These are phyloP conservation scores for Santalum album DNA, from an alignment of 164 flowering plant species.

Conservation along the genomic window DNA sequence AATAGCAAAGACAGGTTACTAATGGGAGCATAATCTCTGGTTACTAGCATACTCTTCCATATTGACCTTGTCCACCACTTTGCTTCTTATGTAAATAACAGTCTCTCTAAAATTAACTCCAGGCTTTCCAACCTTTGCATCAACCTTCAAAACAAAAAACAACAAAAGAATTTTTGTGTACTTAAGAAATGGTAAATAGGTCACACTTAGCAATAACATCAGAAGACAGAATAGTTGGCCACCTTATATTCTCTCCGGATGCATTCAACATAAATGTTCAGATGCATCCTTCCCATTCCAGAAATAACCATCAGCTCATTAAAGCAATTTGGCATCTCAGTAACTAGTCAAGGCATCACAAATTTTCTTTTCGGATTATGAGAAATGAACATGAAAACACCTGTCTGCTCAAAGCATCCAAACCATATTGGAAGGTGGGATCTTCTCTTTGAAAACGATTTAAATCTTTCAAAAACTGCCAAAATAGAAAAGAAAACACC, in stretches of 20 bases:
- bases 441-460: slow-evolving; percentile 98
- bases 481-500: slow-evolving; percentile 9
- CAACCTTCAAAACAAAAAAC: slow-evolving; percentile 48
- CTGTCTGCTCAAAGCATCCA: slow-evolving; percentile 98
- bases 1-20: no score
- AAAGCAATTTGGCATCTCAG: slow-evolving; percentile 8
- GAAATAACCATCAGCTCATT: slow-evolving; percentile 78
- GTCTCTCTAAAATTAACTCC: slow-evolving; percentile 98
- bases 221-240: not conserved
- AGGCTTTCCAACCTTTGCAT: slow-evolving; percentile 95
- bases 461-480: slow-evolving; percentile 93
- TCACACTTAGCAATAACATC: no score
- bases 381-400: slow-evolving; percentile 22
- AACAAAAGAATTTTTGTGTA: slow-evolving; percentile 2
- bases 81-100: slow-evolving; percentile 92
- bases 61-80: slow-evolving; percentile 98
- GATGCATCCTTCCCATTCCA: slow-evolving; percentile 99
- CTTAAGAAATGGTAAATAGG: not conserved
- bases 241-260: slow-evolving; percentile 97
- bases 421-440: slow-evolving; percentile 97
- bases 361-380: not conserved
- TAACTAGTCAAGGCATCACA: not conserved
- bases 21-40: no score
- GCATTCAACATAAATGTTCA: slow-evolving; percentile 97
- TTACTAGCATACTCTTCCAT: slow-evolving; percentile 95